Conservation (phyloP, 2,329 filamentous ascomycete species). For the Fusarium nematophilum region DNA sequence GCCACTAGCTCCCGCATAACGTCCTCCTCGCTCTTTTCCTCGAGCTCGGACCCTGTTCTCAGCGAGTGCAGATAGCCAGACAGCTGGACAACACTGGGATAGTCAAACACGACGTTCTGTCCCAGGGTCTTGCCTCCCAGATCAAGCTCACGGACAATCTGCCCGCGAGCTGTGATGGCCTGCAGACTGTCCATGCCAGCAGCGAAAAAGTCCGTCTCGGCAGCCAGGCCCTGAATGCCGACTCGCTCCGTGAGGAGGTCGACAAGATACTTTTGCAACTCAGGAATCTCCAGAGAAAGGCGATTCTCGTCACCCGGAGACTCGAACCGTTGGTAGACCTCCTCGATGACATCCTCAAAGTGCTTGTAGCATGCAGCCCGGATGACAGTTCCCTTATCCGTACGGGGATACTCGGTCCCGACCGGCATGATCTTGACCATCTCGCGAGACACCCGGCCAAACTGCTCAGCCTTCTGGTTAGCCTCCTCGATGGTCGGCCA, state of each 20-base stretch:
- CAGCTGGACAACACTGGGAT: slow-evolving; percentile 44
- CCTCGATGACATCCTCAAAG: slow-evolving; percentile 57
- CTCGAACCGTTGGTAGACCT: slow-evolving; percentile 45
- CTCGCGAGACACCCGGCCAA: slow-evolving; percentile 63
- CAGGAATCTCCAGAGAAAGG: slow-evolving; percentile 23
- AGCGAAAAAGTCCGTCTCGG: slow-evolving; percentile 68
- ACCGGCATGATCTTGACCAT: slow-evolving; percentile 62
- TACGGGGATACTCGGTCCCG: slow-evolving; percentile 58
- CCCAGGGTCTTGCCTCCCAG: slow-evolving; percentile 58
- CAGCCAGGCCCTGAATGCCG: slow-evolving; percentile 1
- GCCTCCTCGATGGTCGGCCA: slow-evolving; percentile 61
- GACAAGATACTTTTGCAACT: slow-evolving; percentile 50
- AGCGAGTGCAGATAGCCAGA: slow-evolving; percentile 34
- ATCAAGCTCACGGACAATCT: slow-evolving; percentile 62
- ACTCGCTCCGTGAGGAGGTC: slow-evolving; percentile 39
- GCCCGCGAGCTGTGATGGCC: slow-evolving; percentile 63
- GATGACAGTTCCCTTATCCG: slow-evolving; percentile 65
- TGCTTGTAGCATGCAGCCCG: slow-evolving; percentile 58
- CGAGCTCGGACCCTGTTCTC: slow-evolving; percentile 21
- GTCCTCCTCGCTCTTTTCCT: slow-evolving; percentile 40
- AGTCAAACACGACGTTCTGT: slow-evolving; percentile 69
- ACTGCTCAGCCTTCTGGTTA: slow-evolving; percentile 61
- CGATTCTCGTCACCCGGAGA: not conserved
- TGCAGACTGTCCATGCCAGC: slow-evolving; percentile 68
- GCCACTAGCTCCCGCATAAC: slow-evolving; percentile 47